Conservation (phyloP, 129 eudicot genomes). For the Flaveria sonorensis region DNA sequence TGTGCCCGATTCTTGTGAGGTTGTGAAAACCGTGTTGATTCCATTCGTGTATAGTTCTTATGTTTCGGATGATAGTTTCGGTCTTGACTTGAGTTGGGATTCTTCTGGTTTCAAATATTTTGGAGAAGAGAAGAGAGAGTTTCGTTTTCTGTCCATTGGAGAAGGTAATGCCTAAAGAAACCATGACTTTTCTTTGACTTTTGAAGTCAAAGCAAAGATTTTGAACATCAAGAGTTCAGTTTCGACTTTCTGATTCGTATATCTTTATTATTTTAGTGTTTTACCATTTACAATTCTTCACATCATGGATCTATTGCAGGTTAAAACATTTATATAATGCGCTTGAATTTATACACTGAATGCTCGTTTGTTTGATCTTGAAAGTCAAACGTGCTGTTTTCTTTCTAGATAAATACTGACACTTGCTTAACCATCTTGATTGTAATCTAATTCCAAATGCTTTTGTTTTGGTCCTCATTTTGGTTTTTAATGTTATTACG, state of each 20-base stretch:
- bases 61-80: conserved; percentile 54
- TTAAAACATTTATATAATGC: not conserved
- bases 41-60: conserved; percentile 55
- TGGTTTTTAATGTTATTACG: not conserved
- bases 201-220: conserved; percentile 20
- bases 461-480: not conserved
- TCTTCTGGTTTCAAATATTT: conserved; percentile 16
- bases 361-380: not conserved
- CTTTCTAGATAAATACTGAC: not conserved
- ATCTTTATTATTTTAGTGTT: not conserved
- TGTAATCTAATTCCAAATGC: not conserved
- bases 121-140: conserved; percentile 20
- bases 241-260: not conserved
- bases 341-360: not conserved
- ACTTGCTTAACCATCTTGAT: not conserved
- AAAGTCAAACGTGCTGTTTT: conserved; percentile 12
- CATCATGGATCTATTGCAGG: not conserved
- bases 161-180: conserved; percentile 37
- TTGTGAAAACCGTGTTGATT: conserved; percentile 41
- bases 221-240: not conserved
- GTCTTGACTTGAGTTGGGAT: conserved; percentile 58
- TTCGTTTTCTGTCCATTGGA: conserved; percentile 22
- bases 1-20: conserved; percentile 39
- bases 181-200: conserved; percentile 13
- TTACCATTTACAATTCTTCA: not conserved